Conservation (phyloP, 1,284 basidiomycete species). For the Cutaneotrichosporon sp. region DNA sequence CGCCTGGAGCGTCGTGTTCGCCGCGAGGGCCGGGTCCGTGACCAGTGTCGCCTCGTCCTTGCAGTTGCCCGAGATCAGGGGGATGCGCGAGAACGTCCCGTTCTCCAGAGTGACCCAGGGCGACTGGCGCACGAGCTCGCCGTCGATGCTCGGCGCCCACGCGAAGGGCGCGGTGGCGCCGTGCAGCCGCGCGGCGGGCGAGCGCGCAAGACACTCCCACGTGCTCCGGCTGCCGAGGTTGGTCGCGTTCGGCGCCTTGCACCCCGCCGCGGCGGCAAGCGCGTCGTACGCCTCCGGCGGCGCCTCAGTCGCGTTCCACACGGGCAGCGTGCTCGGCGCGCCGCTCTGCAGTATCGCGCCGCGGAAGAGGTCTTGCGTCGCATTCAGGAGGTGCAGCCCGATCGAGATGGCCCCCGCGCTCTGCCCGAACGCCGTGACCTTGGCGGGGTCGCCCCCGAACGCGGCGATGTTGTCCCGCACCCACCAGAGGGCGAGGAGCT, state of each 20-base stretch:
- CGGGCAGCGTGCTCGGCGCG: conserved; percentile 17
- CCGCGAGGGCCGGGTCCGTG: conserved; percentile 46
- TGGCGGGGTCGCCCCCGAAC: conserved; percentile 56
- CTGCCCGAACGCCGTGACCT: conserved; percentile 53
- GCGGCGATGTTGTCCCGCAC: conserved; percentile 55
- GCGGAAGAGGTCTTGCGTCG: conserved; percentile 43
- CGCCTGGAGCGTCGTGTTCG: conserved; percentile 18
- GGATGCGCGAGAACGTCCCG: conserved; percentile 43
- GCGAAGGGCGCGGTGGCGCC: not conserved
- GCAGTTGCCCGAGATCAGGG: conserved; percentile 49
- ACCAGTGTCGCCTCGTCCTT: too few relatives aligned
- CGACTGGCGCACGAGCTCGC: conserved; percentile 43
- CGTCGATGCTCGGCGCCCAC: conserved; percentile 42
- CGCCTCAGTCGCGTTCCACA: not conserved
- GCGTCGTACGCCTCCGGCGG: not conserved
- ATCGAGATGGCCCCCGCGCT: conserved; percentile 51
- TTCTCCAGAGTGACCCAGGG: conserved; percentile 39
- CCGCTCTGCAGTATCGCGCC: conserved; percentile 54
- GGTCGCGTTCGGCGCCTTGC: not conserved
- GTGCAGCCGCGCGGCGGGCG: conserved; percentile 23
- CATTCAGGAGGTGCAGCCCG: conserved; percentile 41
- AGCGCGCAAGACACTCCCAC: conserved; percentile 40
- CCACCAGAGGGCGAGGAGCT: conserved; percentile 57
- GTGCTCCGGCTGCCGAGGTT: not conserved
- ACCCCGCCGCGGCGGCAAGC: not conserved